Evolutionary conservation across 2,329 filamentous ascomycete species (phyloP).

Genomic region (Ophiostoma quercus): DNA sequence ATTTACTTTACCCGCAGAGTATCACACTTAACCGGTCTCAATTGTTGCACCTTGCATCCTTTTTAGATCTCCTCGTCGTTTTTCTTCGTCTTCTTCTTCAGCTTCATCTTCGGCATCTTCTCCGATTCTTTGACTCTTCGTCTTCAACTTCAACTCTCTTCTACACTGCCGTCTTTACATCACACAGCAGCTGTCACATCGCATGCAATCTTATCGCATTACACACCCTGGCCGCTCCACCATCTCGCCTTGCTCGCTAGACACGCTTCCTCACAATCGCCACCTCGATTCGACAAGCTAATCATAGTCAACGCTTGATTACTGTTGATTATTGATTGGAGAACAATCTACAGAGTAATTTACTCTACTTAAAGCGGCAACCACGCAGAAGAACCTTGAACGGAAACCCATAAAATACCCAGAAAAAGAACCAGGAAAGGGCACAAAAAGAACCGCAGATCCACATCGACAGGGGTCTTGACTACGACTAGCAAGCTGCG

Average conservation of each 20-base stretch:
- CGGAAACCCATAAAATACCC: conserved; percentile 3
- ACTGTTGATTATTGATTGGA: neutral
- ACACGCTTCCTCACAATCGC: neutral
- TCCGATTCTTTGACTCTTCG: neutral
- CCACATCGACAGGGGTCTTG: conserved; percentile 1
- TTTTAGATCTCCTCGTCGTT: neutral
- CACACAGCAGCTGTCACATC: neutral
- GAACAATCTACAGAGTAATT: neutral
- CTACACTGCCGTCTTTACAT: neutral
- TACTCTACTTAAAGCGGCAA: neutral
- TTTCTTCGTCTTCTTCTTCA: neutral
- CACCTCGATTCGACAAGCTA: neutral
- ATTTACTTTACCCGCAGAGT: conserved; percentile 4
- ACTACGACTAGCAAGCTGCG: neutral
- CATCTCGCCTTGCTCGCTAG: neutral
- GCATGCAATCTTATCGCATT: conserved; percentile 5
- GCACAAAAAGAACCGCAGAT: neutral
- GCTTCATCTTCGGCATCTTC: neutral
- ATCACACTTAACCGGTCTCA: neutral
- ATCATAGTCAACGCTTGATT: neutral
- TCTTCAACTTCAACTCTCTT: neutral
- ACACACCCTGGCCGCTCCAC: neutral
- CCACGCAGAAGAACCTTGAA: neutral
- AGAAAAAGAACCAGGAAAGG: neutral
- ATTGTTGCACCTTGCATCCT: neutral